Evolutionary conservation across 176 grass and related monocot species (phyloP), one percentile per base, ranked within the genome.

Genomic region (Sorghum bicolor): DNA sequence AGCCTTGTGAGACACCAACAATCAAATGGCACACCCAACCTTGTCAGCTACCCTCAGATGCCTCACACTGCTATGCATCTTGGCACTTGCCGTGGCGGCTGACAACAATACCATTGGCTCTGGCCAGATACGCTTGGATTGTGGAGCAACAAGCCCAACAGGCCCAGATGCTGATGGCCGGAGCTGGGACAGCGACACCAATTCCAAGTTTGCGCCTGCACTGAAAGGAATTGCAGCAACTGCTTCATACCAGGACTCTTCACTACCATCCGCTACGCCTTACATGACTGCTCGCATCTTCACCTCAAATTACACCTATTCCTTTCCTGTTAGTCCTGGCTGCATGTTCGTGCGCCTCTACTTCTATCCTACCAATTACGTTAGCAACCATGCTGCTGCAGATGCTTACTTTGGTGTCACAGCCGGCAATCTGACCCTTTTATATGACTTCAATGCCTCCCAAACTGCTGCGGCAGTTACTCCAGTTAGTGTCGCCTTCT

Each of bases 81-180:
- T 70, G 19, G 70, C 58, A 14, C n/a, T 58, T 0, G 48, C 64
- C 4, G 38, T 57, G 34, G 69, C 61, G 37, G 76, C 85, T 24
- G 91, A 15, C 2, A 76, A 65, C 78, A 60, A 53, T 40, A 88
- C 88, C 73, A 85, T 16, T 1, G 31, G 68, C 34, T 72, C 77
- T 8, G 64, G 30, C 64, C 64, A 66, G 64, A 66, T 66, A 29
- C 61, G 26, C 61, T 14, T 64, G 26, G 61, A 28, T 30, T 64
- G 61, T 64, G 61, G 61, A 30, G 61, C 61, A 64, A 0, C 26
- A 64, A 14, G 26, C 61, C n/a, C 25, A 29, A 1, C 25, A 10
- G 13, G 25, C 60, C 13, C 60, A 26, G 60, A 63, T 6, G 26
- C 24, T 6, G 60, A 63, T 63, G 60, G 60, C 26, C 25, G 60